These are phyloP conservation scores for Calonectria henricotiae DNA, from an alignment of 2,329 filamentous ascomycete species.

Conservation along the genomic window DNA sequence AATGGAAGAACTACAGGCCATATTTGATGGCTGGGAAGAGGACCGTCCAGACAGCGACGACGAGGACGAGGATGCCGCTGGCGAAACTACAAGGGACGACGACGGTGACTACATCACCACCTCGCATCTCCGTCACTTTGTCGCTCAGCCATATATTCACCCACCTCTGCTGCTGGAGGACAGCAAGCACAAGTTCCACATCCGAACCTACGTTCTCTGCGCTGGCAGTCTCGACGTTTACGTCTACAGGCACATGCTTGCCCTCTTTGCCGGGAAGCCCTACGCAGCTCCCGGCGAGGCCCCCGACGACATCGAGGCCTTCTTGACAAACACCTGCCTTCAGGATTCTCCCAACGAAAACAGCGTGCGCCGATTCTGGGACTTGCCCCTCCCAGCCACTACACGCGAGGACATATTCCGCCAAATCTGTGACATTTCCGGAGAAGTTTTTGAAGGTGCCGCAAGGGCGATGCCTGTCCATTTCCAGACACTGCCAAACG, in stretches of 20 bases:
- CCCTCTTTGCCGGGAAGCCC: slow-evolving; percentile 85
- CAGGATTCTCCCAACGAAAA: slow-evolving; percentile 76
- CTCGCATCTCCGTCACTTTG: slow-evolving; percentile 94
- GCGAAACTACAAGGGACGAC: slow-evolving; percentile 48
- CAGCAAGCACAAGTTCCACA: slow-evolving; percentile 91
- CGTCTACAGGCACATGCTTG: slow-evolving; percentile 93
- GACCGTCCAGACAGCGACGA: slow-evolving; percentile 77
- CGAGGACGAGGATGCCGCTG: slow-evolving; percentile 65
- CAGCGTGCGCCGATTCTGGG: slow-evolving; percentile 84
- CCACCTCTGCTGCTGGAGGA: slow-evolving; percentile 80
- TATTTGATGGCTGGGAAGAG: slow-evolving; percentile 94
- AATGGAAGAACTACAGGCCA: slow-evolving; percentile 85
- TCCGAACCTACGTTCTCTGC: slow-evolving; percentile 91
- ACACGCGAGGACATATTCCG: slow-evolving; percentile 78
- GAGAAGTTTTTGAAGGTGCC: slow-evolving; percentile 88
- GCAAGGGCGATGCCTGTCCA: slow-evolving; percentile 88
- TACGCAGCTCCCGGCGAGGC: slow-evolving; percentile 78
- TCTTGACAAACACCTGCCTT: slow-evolving; percentile 96
- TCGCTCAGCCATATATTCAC: slow-evolving; percentile 95
- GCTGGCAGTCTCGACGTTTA: slow-evolving; percentile 85
- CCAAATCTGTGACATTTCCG: slow-evolving; percentile 83
- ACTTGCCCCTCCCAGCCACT: slow-evolving; percentile 66
- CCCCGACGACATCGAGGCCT: slow-evolving; percentile 74
- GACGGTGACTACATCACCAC: slow-evolving; percentile 78
- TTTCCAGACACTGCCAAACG: slow-evolving; percentile 91